Conservation (phyloP, 2,329 filamentous ascomycete species). For the Ambrosiella cleistominuta region DNA sequence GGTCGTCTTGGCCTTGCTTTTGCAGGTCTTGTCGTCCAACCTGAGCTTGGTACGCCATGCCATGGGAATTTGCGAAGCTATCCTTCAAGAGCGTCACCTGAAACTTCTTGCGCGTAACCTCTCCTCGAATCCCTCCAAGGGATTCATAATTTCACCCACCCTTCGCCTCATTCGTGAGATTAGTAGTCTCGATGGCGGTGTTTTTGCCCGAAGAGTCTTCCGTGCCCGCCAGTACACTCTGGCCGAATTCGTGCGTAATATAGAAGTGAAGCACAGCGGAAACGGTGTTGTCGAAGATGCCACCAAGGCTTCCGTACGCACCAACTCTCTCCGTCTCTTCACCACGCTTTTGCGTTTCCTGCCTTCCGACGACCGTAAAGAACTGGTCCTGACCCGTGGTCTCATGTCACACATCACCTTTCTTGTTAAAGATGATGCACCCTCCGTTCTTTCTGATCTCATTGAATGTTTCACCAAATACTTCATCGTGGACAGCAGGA, state of each 20-base stretch:
- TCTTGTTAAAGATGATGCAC: constrained; percentile 59
- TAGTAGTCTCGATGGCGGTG: constrained; percentile 71
- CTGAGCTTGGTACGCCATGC: constrained; percentile 62
- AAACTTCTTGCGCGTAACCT: constrained; percentile 66
- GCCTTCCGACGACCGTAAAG: constrained; percentile 57
- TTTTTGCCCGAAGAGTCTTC: constrained; percentile 60
- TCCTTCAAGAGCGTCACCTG: constrained; percentile 65
- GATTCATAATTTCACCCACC: constrained; percentile 75
- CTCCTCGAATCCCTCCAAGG: constrained; percentile 64
- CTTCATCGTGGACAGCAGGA: constrained; percentile 55
- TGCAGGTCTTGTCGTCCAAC: constrained; percentile 58
- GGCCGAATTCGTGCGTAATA: constrained; percentile 61
- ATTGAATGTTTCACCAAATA: constrained; percentile 51
- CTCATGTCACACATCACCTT: constrained; percentile 69
- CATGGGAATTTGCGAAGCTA: constrained; percentile 58
- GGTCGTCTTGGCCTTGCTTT: constrained; percentile 62
- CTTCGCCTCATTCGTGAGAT: constrained; percentile 72
- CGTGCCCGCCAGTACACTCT: constrained; percentile 62
- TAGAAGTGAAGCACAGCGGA: constrained; percentile 48
- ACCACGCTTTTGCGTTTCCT: constrained; percentile 65
- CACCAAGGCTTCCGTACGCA: constrained; percentile 60
- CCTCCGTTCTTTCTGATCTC: constrained; percentile 57
- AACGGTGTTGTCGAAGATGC: constrained; percentile 39
- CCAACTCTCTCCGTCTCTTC: constrained; percentile 67
- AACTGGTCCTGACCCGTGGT: constrained; percentile 64